phyloP scores from a whole-genome alignment of 1,284 basidiomycete genomes.

The Tilletiaria anomala region DNA sequence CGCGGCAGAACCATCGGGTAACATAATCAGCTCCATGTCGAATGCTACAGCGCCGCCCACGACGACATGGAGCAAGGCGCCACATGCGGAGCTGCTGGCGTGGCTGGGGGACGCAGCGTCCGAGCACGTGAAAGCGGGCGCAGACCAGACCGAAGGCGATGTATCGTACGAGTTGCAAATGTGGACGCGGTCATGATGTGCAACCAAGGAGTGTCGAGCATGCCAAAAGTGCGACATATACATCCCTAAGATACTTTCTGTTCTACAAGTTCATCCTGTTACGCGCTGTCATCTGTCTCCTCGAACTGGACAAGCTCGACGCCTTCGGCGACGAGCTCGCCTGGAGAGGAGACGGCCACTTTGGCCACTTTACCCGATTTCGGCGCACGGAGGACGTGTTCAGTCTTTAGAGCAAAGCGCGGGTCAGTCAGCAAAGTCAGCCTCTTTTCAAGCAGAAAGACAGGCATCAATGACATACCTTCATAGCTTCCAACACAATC shows the following conservation, averaged over 20 bases:
- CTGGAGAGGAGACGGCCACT: constrained; percentile 52
- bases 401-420: constrained; percentile 47
- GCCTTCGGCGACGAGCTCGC: constrained; percentile 78
- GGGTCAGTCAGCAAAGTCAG: neutral
- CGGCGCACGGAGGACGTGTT: constrained; percentile 52
- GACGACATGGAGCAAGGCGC: neutral
- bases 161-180: neutral
- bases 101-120: neutral
- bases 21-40: too few species aligned
- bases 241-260: too few species aligned
- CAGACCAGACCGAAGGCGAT: neutral
- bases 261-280: too few species aligned
- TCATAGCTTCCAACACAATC: constrained; percentile 84
- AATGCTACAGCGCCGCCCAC: too few species aligned
- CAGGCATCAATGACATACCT: constrained; percentile 42
- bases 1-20: neutral
- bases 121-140: neutral
- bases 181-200: too few species aligned
- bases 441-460: neutral
- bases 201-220: too few species aligned
- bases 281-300: constrained; percentile 3
- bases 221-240: too few species aligned
- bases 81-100: neutral
- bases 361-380: constrained; percentile 50
- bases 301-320: constrained; percentile 53